phyloP scores from a whole-genome alignment of 306 rosid species.

The Quercus wislizeni region DNA sequence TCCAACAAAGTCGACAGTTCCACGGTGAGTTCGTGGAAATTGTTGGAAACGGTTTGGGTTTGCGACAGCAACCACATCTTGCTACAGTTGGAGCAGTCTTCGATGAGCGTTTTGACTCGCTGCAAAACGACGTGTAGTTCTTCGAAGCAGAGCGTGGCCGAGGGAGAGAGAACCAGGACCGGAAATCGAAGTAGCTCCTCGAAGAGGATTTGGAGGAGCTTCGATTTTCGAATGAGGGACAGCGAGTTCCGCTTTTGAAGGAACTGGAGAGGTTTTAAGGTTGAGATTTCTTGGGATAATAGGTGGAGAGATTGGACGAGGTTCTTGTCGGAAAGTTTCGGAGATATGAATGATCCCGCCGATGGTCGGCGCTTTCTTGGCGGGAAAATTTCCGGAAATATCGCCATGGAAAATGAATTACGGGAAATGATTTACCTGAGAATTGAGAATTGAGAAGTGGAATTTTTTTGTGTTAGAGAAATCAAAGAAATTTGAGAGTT shows the following conservation, averaged over 20 bases:
- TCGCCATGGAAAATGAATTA: conserved; percentile 40
- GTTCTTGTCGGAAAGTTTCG: conserved; percentile 31
- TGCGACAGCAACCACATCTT: conserved; percentile 63
- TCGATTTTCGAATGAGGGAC: conserved; percentile 55
- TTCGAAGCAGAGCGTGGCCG: conserved; percentile 62
- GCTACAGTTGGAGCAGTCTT: conserved; percentile 64
- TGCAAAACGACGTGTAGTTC: conserved; percentile 77
- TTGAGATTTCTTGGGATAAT: conserved; percentile 51
- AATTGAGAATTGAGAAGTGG: neutral
- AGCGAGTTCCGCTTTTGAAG: conserved; percentile 42
- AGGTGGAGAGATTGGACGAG: conserved; percentile 55
- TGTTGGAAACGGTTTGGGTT: conserved; percentile 43
- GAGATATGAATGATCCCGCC: conserved; percentile 50
- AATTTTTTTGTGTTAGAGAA: neutral
- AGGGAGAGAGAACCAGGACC: conserved; percentile 17
- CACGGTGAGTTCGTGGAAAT: conserved; percentile 57
- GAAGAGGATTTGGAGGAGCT: conserved; percentile 52
- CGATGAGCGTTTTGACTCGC: conserved; percentile 57
- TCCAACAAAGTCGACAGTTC: conserved; percentile 74
- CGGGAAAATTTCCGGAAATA: conserved; percentile 48
- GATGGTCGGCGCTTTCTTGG: conserved; percentile 65
- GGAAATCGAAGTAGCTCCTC: conserved; percentile 48
- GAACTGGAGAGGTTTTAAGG: conserved; percentile 30
- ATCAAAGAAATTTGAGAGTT: too few species aligned
- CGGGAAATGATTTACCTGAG: too few species aligned